These are phyloP conservation scores for Lactarius evosmus DNA, from an alignment of 768 basidiomycete genomes.

Conservation along the genomic window DNA sequence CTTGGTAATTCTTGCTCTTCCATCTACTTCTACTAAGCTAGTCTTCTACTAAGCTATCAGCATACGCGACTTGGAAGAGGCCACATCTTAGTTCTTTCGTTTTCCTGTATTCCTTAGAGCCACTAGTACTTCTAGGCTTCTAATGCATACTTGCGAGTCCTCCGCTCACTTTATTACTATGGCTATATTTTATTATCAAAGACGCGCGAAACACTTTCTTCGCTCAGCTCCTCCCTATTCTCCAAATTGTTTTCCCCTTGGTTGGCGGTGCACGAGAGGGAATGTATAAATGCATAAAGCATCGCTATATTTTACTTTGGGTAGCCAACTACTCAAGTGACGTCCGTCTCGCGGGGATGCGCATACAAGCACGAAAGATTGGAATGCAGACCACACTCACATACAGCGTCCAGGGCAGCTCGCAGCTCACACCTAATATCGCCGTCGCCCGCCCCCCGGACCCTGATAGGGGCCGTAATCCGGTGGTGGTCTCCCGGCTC, in stretches of 20 bases:
- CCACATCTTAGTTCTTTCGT: constrained; percentile 4
- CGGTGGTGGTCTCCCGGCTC: constrained; percentile 72
- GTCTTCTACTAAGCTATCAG: neutral
- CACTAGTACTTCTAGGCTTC: constrained; percentile 15
- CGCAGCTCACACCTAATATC: constrained; percentile 15
- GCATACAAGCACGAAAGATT: constrained; percentile 8
- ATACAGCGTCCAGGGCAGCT: neutral
- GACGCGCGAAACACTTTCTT: neutral
- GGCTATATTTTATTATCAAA: neutral
- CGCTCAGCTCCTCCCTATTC: neutral
- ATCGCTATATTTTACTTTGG: constrained; percentile 19
- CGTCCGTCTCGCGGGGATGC: constrained; percentile 1
- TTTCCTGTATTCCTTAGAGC: constrained; percentile 17
- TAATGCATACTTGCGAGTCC: constrained; percentile 17
- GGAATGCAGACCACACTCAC: neutral
- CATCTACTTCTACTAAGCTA: constrained; percentile 3
- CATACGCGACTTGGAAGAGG: neutral
- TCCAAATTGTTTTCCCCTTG: neutral
- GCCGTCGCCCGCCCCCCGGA: constrained; percentile 41
- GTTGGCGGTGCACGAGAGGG: neutral
- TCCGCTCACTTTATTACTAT: neutral
- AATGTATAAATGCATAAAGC: neutral
- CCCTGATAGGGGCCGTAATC: constrained; percentile 87
- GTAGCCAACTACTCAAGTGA: constrained; percentile 5
- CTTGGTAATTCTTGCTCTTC: constrained; percentile 17